Evolutionary conservation across 306 rosid species (phyloP), one percentile per base, ranked within the genome.

Genomic region (Inga oerstediana): DNA sequence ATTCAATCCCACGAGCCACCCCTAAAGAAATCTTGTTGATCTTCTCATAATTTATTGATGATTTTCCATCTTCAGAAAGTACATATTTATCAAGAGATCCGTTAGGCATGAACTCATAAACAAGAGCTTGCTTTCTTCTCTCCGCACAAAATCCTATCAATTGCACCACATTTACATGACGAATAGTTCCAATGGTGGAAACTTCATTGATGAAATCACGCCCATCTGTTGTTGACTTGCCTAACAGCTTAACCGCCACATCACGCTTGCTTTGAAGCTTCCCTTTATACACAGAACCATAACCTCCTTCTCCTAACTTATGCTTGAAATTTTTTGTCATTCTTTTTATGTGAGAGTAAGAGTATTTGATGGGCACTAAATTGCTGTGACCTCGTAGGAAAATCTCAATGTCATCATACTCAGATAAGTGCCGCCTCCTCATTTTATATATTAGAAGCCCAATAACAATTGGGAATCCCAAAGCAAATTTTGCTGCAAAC

Each of bases 171-270:
- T 77, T 61, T 16, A 22, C 39, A 5, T 77, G 80, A 27, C 19
- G 59, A 67, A 66, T 78, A 30, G 22, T 66, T 48, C 75, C 75
- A 65, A 66, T 78, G 17, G 81, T 65, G 34, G 49, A 44, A 71
- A 80, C 78, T 74, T 81, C 79, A 24, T 16, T 81, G 3, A 75
- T 81, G 76, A 81, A 81, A 4, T 64, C 68, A 35, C 65, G 56
- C 3, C 62, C 75, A 81, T 49, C 34, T 24, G 75, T 35, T 49
- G 20, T 64, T 64, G 72, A 56, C 59, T 80, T 41, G 15, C n/a
- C 30, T 16, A 80, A 30, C 8, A 80, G 3, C 72, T 80, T 80
- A 3, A 80, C 77, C 10, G 83, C 83, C 10, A 71, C 83, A 32
- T 52, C 41, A 1, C 45, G 78, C 22, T 56, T 71, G 34, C 77